These are phyloP conservation scores for Harrya chromipes DNA, from an alignment of 768 basidiomycete genomes.

Conservation along the genomic window DNA sequence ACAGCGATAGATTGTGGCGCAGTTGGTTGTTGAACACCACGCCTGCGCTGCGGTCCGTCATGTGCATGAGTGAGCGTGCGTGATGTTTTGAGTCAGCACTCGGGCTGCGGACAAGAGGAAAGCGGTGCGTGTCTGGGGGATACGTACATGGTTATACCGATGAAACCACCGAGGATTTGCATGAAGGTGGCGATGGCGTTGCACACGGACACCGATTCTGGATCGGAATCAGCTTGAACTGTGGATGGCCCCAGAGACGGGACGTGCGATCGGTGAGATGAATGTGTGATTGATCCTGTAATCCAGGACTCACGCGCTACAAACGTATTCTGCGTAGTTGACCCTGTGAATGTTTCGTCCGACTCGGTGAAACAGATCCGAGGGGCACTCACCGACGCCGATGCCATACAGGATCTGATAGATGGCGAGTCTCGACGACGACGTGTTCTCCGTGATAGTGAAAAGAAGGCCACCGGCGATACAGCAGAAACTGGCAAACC, in stretches of 20 bases:
- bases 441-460: slow-evolving; percentile 8
- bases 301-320: slow-evolving; percentile 1
- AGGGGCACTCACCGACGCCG: slow-evolving; percentile 4
- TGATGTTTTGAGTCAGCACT: neutral
- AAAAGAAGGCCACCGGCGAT: slow-evolving; percentile 12
- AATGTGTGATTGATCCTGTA: neutral
- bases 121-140: neutral
- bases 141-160: slow-evolving; percentile 7
- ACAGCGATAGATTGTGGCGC: slow-evolving; percentile 5
- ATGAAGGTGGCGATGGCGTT: slow-evolving; percentile 9
- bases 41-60: neutral
- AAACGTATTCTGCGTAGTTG: slow-evolving; percentile 11
- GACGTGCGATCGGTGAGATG: too few relatives aligned
- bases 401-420: slow-evolving; percentile 16
- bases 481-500: slow-evolving; percentile 8
- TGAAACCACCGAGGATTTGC: slow-evolving; percentile 13
- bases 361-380: neutral
- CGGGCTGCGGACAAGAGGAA: neutral
- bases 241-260: too few relatives aligned
- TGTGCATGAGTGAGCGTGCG: too few relatives aligned
- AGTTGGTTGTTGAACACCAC: slow-evolving; percentile 10
- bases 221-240: slow-evolving; percentile 12
- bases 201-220: slow-evolving; percentile 2
- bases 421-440: slow-evolving; percentile 1
- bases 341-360: neutral